Conservation (phyloP, 768 basidiomycete species). For the Xerocomellus dryophilus region DNA sequence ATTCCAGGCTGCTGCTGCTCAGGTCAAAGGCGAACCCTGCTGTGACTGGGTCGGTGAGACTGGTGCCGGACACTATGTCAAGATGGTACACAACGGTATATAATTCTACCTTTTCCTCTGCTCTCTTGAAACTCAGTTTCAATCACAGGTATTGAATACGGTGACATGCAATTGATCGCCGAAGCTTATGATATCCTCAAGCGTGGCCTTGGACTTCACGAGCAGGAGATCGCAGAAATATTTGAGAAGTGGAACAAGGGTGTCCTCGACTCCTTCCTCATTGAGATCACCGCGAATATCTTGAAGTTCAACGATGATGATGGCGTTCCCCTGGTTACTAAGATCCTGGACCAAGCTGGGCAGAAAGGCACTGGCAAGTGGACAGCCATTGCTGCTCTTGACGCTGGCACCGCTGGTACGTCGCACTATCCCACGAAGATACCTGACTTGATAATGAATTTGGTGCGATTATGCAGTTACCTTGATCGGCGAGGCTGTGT, state of each 20-base stretch:
- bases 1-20: constrained; percentile 97
- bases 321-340: constrained; percentile 83
- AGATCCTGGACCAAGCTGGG: constrained; percentile 94
- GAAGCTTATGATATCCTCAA: constrained; percentile 99
- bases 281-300: constrained; percentile 97
- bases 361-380: constrained; percentile 99
- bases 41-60: constrained; percentile 99
- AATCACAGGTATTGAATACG: constrained; percentile 90
- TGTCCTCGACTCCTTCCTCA: constrained; percentile 98
- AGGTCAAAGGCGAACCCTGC: constrained; percentile 93
- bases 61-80: constrained; percentile 97
- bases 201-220: constrained; percentile 83
- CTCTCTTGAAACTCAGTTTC: constrained; percentile 3
- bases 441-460: constrained; percentile 6
- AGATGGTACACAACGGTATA: constrained; percentile 97
- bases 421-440: constrained; percentile 11
- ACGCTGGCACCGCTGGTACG: constrained; percentile 82
- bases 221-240: constrained; percentile 91
- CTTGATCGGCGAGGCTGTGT: constrained; percentile 98
- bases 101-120: constrained; percentile 4
- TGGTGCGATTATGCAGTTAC: constrained; percentile 59
- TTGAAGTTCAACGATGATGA: constrained; percentile 97
- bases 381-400: constrained; percentile 97
- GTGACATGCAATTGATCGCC: constrained; percentile 99
- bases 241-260: constrained; percentile 97